These are phyloP conservation scores for Leccinum uliginosum DNA, from an alignment of 768 basidiomycete species.

Conservation along the genomic window DNA sequence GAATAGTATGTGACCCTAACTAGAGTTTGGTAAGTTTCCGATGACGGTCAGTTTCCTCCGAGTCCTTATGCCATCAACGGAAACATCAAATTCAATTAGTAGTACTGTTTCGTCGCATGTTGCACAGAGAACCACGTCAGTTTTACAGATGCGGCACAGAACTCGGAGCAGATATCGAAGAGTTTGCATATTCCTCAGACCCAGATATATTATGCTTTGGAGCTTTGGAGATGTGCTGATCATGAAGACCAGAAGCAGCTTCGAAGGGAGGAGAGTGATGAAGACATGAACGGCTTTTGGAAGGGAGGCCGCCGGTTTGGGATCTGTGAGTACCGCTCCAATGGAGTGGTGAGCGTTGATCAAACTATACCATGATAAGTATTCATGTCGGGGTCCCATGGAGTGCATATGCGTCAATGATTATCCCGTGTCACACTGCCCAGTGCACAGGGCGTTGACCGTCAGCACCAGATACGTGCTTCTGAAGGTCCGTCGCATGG, in stretches of 20 bases:
- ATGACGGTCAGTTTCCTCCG: background rate
- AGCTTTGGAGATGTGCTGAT: slow-evolving; percentile 37
- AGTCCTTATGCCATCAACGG: slow-evolving; percentile 39
- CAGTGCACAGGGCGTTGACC: too few relatives aligned
- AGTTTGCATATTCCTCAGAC: slow-evolving; percentile 13
- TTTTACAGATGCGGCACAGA: slow-evolving; percentile 21
- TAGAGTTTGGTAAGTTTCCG: background rate
- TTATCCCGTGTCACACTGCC: too few relatives aligned
- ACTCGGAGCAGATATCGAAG: slow-evolving; percentile 17
- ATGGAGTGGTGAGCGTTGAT: background rate
- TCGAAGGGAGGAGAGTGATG: slow-evolving; percentile 43
- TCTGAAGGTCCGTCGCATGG: background rate
- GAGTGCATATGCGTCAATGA: too few relatives aligned
- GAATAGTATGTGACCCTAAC: slow-evolving; percentile 1
- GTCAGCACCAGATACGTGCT: background rate
- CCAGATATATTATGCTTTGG: too few relatives aligned
- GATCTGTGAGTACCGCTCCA: slow-evolving; percentile 3
- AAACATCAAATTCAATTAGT: slow-evolving; percentile 40
- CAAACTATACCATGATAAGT: background rate
- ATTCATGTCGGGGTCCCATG: too few relatives aligned
- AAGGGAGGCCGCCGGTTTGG: slow-evolving; percentile 28
- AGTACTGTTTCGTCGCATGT: slow-evolving; percentile 24
- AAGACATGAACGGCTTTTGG: slow-evolving; percentile 42
- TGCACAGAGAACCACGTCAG: slow-evolving; percentile 18
- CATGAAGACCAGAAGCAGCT: slow-evolving; percentile 40